Evolutionary conservation across 768 basidiomycete genomes (phyloP).

Genomic region (Lactifluus rugatus): DNA sequence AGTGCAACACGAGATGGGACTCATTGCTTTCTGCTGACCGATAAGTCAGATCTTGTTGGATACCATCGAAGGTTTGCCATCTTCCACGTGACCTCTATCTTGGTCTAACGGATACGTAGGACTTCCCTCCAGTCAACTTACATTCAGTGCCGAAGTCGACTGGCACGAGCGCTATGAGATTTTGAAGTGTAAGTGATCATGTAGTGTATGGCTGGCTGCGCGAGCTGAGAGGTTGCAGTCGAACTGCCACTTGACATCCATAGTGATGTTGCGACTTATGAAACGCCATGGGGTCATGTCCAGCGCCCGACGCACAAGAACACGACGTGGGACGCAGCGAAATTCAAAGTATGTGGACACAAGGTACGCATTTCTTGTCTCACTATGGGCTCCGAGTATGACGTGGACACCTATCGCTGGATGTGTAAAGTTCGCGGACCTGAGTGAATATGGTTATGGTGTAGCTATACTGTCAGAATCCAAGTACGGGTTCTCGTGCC

Average conservation of each 20-base stretch:
- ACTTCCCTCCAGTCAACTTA: constrained; percentile 62
- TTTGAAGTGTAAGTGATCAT: constrained; percentile 64
- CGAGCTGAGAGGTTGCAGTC: constrained; percentile 36
- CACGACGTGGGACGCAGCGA: constrained; percentile 81
- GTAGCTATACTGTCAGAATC: constrained; percentile 89
- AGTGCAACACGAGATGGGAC: constrained; percentile 21
- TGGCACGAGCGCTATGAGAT: constrained; percentile 88
- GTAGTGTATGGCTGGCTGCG: neutral
- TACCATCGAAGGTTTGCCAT: constrained; percentile 47
- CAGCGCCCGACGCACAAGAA: constrained; percentile 93
- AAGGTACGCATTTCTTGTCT: constrained; percentile 41
- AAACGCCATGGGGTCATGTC: constrained; percentile 87
- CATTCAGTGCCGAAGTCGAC: constrained; percentile 76
- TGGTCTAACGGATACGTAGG: too few relatives aligned
- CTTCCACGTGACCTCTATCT: constrained; percentile 5
- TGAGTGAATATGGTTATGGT: constrained; percentile 93
- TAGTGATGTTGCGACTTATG: constrained; percentile 78
- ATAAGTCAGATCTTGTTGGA: constrained; percentile 69
- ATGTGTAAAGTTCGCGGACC: constrained; percentile 61
- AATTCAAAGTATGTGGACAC: constrained; percentile 97
- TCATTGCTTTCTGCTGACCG: neutral
- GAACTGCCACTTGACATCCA: constrained; percentile 84
- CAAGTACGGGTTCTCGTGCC: constrained; percentile 87
- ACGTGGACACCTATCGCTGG: neutral
- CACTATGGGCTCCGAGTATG: neutral